Base-by-base conservation (phyloP, 169 alveolate species). In the Theileria luwenshuni region DNA sequence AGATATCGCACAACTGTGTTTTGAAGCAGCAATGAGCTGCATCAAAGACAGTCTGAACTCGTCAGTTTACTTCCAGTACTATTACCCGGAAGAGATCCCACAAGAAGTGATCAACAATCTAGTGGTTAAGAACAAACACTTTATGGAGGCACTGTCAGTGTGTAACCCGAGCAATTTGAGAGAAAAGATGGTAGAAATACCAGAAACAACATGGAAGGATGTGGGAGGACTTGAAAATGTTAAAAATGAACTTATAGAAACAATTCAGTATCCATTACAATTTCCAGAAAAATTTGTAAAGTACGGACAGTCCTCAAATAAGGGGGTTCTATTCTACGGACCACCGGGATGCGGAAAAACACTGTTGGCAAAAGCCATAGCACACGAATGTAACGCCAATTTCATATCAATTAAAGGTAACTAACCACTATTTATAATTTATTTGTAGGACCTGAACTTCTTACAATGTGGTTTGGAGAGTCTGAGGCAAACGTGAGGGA, bases 271-370 rank as follows among this genome's bases (percentile, higher is more conserved):
- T 19, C 97, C 97, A 2, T 69, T 91, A 21, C 91, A 88, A 59
- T 91, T 86, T 74, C 90, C 90, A 12, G 87, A 86, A 48, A 85
- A 90, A 47, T 95, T 91, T 81, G 61, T 79, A 45, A 90, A 91
- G 64, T 90, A 87, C 51, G 92, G 91, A 27, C 91, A 92, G 21
- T 90, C 92, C 45, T 83, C 89, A 10, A 87, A 92, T 67, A 74
- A 90, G 47, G 97, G 97, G 3, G 90, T 95, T 1, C 81, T 95
- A 32, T 86, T 95, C 12, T 95, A 93, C 86, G 98, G 98, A 0
- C 97, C 97, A 35, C 97, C 98, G 19, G 93, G 98, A 6, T 96
- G 98, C 83, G 99, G 98, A 3, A 96, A 96, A 81, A 94, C 99
- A 0, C 90, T 91, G 43, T 70, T 96, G 35, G 98, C 98, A 30